Conservation (phyloP, 345 rosid species). For the Acer saccharum region DNA sequence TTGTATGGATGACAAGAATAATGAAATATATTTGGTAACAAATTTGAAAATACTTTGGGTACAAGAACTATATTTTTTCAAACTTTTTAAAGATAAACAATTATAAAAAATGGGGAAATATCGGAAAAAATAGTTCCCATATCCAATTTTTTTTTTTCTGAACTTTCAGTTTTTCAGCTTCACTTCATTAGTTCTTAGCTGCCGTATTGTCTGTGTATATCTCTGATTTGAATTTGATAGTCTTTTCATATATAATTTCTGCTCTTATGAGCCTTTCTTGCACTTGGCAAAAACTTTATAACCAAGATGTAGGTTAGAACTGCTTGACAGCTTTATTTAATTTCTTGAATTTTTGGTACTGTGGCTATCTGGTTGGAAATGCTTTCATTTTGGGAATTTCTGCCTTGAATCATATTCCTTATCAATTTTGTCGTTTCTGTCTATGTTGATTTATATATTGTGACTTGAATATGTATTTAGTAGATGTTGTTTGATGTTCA, state of each 20-base stretch:
- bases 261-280: constrained; percentile 4
- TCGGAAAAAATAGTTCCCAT: too few species aligned
- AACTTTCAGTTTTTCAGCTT: background rate
- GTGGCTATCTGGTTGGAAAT: background rate
- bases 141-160: background rate
- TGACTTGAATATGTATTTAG: background rate
- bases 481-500: background rate
- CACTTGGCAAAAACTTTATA: background rate
- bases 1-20: too few species aligned
- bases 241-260: background rate
- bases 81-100: too few species aligned
- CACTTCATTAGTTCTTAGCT: background rate
- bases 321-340: background rate
- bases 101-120: too few species aligned
- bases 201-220: background rate
- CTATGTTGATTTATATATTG: background rate
- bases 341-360: background rate
- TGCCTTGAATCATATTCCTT: background rate
- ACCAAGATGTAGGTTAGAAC: background rate
- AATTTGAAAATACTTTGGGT: too few species aligned
- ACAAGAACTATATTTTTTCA: too few species aligned
- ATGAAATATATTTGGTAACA: too few species aligned
- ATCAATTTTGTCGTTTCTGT: background rate
- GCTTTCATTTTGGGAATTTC: background rate
- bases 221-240: constrained; percentile 3